phyloP scores from a whole-genome alignment of 768 basidiomycete genomes.

The Boletellus sp. region DNA sequence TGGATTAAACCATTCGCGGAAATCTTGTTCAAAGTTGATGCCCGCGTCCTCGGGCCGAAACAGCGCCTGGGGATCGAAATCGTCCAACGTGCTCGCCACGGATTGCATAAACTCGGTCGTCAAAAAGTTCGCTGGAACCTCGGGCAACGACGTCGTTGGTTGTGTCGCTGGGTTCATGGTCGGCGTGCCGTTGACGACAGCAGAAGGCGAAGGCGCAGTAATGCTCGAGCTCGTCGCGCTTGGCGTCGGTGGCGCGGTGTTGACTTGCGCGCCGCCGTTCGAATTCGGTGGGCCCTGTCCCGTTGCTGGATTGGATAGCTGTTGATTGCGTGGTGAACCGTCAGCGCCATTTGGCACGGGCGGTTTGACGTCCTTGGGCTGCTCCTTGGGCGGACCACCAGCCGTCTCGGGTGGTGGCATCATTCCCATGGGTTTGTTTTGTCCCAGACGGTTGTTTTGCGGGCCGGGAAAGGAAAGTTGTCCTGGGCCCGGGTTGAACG shows the following conservation, averaged over 20 bases:
- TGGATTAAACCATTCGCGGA: slow-evolving; percentile 72
- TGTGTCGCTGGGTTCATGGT: slow-evolving; percentile 27
- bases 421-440: slow-evolving; percentile 41
- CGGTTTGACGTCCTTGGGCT: slow-evolving; percentile 32
- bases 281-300: slow-evolving; percentile 22
- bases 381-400: slow-evolving; percentile 29
- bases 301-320: slow-evolving; percentile 26
- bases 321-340: slow-evolving; percentile 44
- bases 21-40: slow-evolving; percentile 69
- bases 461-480: slow-evolving; percentile 34
- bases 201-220: slow-evolving; percentile 37
- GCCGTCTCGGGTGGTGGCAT: slow-evolving; percentile 53
- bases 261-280: slow-evolving; percentile 19
- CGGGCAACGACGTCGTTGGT: slow-evolving; percentile 25
- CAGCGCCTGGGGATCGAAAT: slow-evolving; percentile 33
- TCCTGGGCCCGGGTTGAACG: slow-evolving; percentile 36
- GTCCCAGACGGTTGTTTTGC: slow-evolving; percentile 30
- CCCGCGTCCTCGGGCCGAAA: slow-evolving; percentile 44
- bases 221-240: slow-evolving; percentile 31
- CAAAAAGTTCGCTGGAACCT: slow-evolving; percentile 21
- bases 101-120: slow-evolving; percentile 45
- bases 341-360: slow-evolving; percentile 30
- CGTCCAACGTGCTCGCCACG: slow-evolving; percentile 38
- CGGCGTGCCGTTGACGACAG: slow-evolving; percentile 31
- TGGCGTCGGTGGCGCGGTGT: slow-evolving; percentile 38